Percentiles rank a stretch among this genome's conserved stretches.
Conservation (phyloP, 345 rosid genomes). For the Garcia nutans region DNA sequence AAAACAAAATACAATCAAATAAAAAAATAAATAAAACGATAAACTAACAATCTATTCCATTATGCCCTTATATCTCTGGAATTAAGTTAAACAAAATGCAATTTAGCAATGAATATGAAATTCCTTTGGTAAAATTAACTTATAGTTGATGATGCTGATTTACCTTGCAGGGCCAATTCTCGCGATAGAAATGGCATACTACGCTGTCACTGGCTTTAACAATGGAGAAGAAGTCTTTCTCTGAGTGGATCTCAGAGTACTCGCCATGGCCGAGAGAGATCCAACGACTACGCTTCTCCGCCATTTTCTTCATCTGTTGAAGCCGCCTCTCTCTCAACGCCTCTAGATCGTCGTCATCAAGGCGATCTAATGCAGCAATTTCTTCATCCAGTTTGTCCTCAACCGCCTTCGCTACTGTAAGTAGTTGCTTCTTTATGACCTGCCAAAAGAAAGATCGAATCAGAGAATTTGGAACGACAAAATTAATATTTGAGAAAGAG, state of each 20-base stretch:
- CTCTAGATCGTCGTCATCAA: constrained; percentile 85
- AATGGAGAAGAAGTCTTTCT: constrained; percentile 80
- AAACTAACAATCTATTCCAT: not conserved
- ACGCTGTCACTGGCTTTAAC: constrained; percentile 96
- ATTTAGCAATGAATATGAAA: not conserved
- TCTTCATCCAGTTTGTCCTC: no score
- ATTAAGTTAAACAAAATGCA: not conserved
- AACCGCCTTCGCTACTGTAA: no score
- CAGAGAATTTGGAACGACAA: no score
- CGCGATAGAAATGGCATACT: constrained; percentile 93
- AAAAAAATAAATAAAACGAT: not conserved
- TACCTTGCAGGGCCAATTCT: constrained; percentile 98
- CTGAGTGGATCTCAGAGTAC: constrained; percentile 74
- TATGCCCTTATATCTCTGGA: not conserved
- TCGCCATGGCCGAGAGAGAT: constrained; percentile 94
- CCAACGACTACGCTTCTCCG: constrained; percentile 93
- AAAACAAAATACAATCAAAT: not conserved
- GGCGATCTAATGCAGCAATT: constrained; percentile 75
- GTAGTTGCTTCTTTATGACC: no score
- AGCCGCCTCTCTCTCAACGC: constrained; percentile 74
- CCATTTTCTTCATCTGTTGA: constrained; percentile 92
- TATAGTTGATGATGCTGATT: no score
- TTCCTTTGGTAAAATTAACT: not conserved
- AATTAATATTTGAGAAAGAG: not conserved
- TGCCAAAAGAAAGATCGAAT: no score